Base-by-base conservation (phyloP, 805 yeast species). In the Pichia scutulata region DNA sequence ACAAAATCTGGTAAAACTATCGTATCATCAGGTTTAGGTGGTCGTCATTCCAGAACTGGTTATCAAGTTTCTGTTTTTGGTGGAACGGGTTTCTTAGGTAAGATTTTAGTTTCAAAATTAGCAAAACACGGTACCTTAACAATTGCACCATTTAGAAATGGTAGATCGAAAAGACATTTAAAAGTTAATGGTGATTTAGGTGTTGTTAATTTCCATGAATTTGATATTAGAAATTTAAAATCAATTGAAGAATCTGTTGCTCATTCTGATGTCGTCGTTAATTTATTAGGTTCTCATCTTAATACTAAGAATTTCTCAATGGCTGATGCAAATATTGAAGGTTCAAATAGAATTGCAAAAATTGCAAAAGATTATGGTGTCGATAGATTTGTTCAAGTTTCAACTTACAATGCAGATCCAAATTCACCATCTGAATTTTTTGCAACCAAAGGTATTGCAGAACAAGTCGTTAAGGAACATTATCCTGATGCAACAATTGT, bases 51-150 rank as follows among this genome's bases (percentile, higher is more conserved):
- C 26, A 77, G 95, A 71, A 82, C 92, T 9, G 96, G 96, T 2
- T 86, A 81, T 69, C 86, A 90, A 4, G 95, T 90, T 22, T 86
- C 96, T 1, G 93, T 88, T 2, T 88, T 88, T 62, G 96, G 96
- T 10, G 86, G 84, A 37, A 71, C 82, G 44, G 95, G 95, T 2
- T 82, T 84, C 65, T 70, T 88, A 52, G 96, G 96, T 44, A 78
- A 88, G 45, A 77, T 84, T 57, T 67, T 88, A 54, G 76, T 80
- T 19, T 71, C 90, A 36, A 84, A 82, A 62, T 72, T 88, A 58
- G 95, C 92, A 54, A 76, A 83, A 62, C 89, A 87, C 63, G 96
- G 96, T 55, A 88, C 95, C 26, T 68, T 76, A 49, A 80, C 84
- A 9, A 79, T 86, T 46, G 82, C 80, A 22, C 95, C 96, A n/a